phyloP scores from a whole-genome alignment of 2,329 filamentous ascomycete species.

The Sclerotiophoma versabilis region DNA sequence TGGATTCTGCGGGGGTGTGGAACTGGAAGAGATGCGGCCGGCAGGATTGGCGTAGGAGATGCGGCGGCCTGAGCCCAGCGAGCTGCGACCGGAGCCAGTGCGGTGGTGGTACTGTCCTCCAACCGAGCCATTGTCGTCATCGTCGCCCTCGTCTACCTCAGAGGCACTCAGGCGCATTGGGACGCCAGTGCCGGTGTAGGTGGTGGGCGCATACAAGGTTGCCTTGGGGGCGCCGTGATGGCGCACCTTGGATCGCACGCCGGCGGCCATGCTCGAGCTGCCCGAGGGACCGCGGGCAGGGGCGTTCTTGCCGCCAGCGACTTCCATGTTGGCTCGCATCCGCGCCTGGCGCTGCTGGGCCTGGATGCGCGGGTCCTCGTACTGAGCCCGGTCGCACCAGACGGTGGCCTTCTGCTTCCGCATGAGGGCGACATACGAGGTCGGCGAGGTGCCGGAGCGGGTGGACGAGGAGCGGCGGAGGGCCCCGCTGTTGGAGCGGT shows the following conservation, averaged over 20 bases:
- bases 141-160: constrained; percentile 89
- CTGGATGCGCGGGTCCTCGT: constrained; percentile 83
- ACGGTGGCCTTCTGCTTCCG: constrained; percentile 97
- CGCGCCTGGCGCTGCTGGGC: constrained; percentile 88
- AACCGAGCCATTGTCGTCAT: constrained; percentile 68
- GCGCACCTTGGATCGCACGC: constrained; percentile 82
- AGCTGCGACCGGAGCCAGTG: constrained; percentile 77
- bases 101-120: constrained; percentile 65
- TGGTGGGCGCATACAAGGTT: constrained; percentile 79
- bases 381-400: constrained; percentile 94
- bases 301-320: constrained; percentile 67
- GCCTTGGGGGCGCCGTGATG: constrained; percentile 84
- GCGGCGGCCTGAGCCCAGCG: constrained; percentile 55
- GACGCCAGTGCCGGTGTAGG: constrained; percentile 78
- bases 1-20: constrained; percentile 60
- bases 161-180: constrained; percentile 93
- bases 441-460: constrained; percentile 69
- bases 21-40: constrained; percentile 59
- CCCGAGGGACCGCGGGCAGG: constrained; percentile 49
- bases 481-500: constrained; percentile 61
- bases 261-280: constrained; percentile 49
- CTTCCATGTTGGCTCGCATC: constrained; percentile 82
- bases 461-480: constrained; percentile 79
- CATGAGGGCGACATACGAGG: constrained; percentile 94
- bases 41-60: constrained; percentile 49